Evolutionary conservation across 179 eudicot genomes (phyloP), one percentile per base, ranked within the genome.

Genomic region (Beta corolliflora): DNA sequence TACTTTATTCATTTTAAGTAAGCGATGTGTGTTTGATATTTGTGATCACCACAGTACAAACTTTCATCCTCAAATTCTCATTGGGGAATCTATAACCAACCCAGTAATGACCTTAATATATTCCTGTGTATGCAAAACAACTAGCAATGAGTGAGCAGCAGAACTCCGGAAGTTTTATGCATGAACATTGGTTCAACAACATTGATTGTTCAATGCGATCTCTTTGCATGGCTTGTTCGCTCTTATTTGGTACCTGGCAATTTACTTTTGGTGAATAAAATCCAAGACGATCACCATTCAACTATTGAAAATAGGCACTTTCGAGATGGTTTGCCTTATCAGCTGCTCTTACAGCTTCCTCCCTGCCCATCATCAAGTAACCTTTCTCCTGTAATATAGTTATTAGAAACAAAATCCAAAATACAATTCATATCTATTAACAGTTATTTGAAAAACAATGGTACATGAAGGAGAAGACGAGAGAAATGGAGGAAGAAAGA

Each of bases 341-440:
- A 64, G 93, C 83, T 9, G 76, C 87, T 41, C 21, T 46, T 41
- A 81, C 71, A 45, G 91, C 94, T 83, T 91, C 92, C 68, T 83
- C 80, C 67, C 66, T 86, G 54, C 90, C 94, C 64, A 87, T 36
- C 76, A 81, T 84, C 41, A 77, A 66, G 81, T 86, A 90, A 19
- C 89, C 88, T 81, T 88, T 94, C 88, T 92, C 98, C 97, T 94
- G 88, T 79, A 80, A 14, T 60, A 69, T 41, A 36, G 13, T 6
- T 48, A 31, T 25, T 5, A 44, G 19, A 55, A 31, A 72, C 0
- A 0, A 14, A 5, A n/a, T 50, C 41, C 52, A 56, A 41, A 55
- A 36, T 63, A 55, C 31, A 12, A 11, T 19, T 31, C 74, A 31
- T 29, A 52, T 53, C 44, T 25, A 16, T 1, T 21, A 63, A 18